Evolutionary conservation across 148 eudicot species (phyloP).

Genomic region (Oxyria digyna): DNA sequence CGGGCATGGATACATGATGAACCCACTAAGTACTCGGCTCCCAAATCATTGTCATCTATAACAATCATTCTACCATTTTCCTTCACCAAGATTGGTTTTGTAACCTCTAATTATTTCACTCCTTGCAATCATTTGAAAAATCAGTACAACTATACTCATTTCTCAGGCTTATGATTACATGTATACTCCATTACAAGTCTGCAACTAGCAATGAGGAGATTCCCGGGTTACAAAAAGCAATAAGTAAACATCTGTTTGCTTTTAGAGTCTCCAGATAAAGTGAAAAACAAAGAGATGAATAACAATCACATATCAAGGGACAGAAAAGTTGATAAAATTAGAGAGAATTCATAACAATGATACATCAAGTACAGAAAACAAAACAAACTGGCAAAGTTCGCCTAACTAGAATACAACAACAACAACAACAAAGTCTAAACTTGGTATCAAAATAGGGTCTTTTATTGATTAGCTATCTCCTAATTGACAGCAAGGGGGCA

Average conservation of each 20-base stretch:
- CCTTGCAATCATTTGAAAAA: not conserved
- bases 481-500: not conserved
- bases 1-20: conserved; percentile 1
- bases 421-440: not conserved
- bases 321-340: not conserved
- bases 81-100: not conserved
- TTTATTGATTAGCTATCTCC: conserved; percentile 2
- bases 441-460: not conserved
- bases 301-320: not conserved
- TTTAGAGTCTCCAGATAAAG: not conserved
- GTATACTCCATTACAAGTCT: not conserved
- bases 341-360: not conserved
- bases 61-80: not conserved
- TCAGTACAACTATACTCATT: not conserved
- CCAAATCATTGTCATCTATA: not conserved
- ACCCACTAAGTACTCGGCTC: not conserved
- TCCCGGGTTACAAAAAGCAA: not conserved
- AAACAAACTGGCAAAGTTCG: not conserved
- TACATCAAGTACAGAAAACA: not conserved
- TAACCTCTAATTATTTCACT: not conserved
- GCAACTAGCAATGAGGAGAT: conserved; percentile 3
- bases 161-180: not conserved
- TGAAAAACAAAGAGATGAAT: not conserved
- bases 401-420: not conserved
- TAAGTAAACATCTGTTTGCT: not conserved